Evolutionary conservation across 2,329 filamentous ascomycete species (phyloP), one percentile per base, ranked within the genome.

Genomic region (Akanthomyces muscarius): DNA sequence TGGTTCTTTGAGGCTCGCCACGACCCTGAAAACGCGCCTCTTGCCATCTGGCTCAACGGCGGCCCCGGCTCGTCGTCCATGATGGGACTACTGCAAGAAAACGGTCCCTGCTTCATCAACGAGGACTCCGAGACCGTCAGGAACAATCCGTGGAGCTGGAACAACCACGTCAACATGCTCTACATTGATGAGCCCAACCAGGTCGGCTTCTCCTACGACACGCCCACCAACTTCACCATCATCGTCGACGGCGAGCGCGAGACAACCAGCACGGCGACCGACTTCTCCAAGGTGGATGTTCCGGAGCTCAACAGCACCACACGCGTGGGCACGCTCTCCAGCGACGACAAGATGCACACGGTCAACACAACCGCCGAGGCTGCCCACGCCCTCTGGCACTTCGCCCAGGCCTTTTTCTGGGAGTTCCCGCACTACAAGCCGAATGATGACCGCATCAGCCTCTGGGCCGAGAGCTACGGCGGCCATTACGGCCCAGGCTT

Each of bases 401-500:
- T 89, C 72, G 71, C 87, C n/a, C 85, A 88, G 70, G 81, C 78
- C 14, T 87, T 85, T 74, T 70, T 89, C 66, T 76, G 74, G 28
- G 75, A 79, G 21, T 88, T 87, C 63, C 85, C 85, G 0, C 77
- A 84, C 66, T 85, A 86, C 71, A 83, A 82, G 63, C 83, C 81
- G 2, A 73, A 74, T 36, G 76, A 80, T 64, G 76, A 81, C 56
- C 83, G 85, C 14, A 80, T 90, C 57, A 86, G 87, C 68, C 74
- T 91, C 2, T 89, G 88, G 69, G 81, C 86, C 0, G 87, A 91
- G 73, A 88, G 85, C 71, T 88, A 90, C 72, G 84, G 87, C 36
- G 89, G 89, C 6, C 85, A 86, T 65, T 91, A 90, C 68, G 89
- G 86, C 0, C 87, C 87, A 0, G 80, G 81, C 0, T 88, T 90